Evolutionary conservation across 768 basidiomycete species (phyloP).

Genomic region (Lyophyllum semitale): DNA sequence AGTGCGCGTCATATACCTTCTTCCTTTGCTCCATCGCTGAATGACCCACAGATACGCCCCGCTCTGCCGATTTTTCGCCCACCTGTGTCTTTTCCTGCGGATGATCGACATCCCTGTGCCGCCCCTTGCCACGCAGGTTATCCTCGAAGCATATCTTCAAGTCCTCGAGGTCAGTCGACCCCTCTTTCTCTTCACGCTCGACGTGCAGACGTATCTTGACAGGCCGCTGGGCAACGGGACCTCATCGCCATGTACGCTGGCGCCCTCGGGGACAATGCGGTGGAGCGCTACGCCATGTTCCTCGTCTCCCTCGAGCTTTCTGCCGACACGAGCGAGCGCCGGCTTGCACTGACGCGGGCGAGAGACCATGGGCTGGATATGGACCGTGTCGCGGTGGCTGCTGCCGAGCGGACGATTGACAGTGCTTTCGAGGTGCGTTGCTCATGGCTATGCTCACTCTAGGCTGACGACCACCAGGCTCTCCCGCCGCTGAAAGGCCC

Average conservation of each 20-base stretch:
- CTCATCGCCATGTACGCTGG: constrained; percentile 94
- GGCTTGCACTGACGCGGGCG: constrained; percentile 71
- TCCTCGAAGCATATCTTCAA: constrained; percentile 86
- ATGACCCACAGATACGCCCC: constrained; percentile 53
- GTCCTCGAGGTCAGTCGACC: constrained; percentile 72
- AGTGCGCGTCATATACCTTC: constrained; percentile 43
- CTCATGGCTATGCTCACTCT: background rate
- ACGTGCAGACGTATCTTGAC: background rate
- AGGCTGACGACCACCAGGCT: constrained; percentile 34
- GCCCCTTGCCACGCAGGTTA: constrained; percentile 71
- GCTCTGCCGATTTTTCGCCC: constrained; percentile 89
- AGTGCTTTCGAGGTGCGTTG: constrained; percentile 60
- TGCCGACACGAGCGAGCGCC: constrained; percentile 64
- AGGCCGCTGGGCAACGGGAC: constrained; percentile 77
- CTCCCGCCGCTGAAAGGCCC: constrained; percentile 57
- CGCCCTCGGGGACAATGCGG: constrained; percentile 86
- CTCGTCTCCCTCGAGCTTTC: constrained; percentile 73
- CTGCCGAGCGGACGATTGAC: constrained; percentile 79
- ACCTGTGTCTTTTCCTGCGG: constrained; percentile 86
- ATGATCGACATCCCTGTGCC: constrained; percentile 79
- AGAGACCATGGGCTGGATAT: constrained; percentile 85
- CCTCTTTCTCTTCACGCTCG: background rate
- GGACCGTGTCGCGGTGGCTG: constrained; percentile 73
- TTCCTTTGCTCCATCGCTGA: background rate
- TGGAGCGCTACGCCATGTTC: constrained; percentile 91